Conservation (phyloP, 2,329 filamentous ascomycete species). For the Hysterium pulicare region DNA sequence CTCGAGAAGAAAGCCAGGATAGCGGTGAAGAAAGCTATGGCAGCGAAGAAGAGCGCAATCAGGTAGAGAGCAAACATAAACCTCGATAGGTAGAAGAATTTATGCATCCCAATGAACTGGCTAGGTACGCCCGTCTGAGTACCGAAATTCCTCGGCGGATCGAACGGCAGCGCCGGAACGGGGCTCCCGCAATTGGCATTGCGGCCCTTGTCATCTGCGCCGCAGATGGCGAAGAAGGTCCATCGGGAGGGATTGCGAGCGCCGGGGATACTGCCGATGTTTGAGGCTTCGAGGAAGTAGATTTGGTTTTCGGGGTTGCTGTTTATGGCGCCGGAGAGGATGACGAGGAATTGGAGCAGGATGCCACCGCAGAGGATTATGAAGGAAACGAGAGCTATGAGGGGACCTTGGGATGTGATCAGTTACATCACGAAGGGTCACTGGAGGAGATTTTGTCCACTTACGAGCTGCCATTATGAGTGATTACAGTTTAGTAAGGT, state of each 20-base stretch:
- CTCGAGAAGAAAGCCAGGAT: slow-evolving; percentile 69
- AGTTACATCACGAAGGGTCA: no score
- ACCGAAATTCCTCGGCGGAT: slow-evolving; percentile 60
- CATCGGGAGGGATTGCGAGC: slow-evolving; percentile 65
- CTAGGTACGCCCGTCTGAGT: slow-evolving; percentile 52
- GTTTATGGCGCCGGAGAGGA: slow-evolving; percentile 59
- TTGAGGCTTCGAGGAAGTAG: slow-evolving; percentile 83
- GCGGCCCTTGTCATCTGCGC: slow-evolving; percentile 52
- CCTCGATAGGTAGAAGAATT: slow-evolving; percentile 80
- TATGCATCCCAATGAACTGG: slow-evolving; percentile 52
- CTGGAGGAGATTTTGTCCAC: slow-evolving; percentile 9
- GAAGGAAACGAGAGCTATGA: slow-evolving; percentile 56
- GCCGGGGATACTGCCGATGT: slow-evolving; percentile 65
- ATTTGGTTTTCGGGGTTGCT: slow-evolving; percentile 64
- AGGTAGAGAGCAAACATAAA: slow-evolving; percentile 93
- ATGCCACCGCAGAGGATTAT: slow-evolving; percentile 61
- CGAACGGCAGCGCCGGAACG: slow-evolving; percentile 65
- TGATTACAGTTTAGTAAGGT: background rate
- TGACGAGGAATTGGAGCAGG: slow-evolving; percentile 63
- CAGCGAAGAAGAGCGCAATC: slow-evolving; percentile 76
- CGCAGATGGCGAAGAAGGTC: slow-evolving; percentile 88
- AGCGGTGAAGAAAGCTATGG: slow-evolving; percentile 63
- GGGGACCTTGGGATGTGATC: slow-evolving; percentile 54
- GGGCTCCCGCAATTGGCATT: slow-evolving; percentile 60
- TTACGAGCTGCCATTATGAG: slow-evolving; percentile 17